phyloP scores from a whole-genome alignment of 495 filamentous ascomycete genomes.

The Staphylotrichum longicolle region DNA sequence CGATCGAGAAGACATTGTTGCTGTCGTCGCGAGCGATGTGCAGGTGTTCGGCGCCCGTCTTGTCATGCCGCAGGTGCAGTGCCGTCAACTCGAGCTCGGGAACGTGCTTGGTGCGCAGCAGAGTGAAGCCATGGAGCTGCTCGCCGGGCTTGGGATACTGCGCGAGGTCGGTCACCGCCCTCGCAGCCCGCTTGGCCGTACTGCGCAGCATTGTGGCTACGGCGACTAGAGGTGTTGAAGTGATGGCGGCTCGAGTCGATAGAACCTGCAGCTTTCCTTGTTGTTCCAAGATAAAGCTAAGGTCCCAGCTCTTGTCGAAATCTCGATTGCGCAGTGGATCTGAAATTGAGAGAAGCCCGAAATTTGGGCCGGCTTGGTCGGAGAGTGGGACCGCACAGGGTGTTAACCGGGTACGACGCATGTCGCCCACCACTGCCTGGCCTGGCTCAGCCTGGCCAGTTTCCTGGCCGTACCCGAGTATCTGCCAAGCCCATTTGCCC shows the following conservation, averaged over 20 bases:
- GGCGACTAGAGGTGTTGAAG: background rate
- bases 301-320: conserved; percentile 1
- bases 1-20: conserved; percentile 99
- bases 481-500: conserved; percentile 3
- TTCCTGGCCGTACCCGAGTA: background rate
- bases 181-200: conserved; percentile 51
- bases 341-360: background rate
- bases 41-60: conserved; percentile 91
- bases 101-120: conserved; percentile 82
- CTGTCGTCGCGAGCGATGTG: conserved; percentile 91
- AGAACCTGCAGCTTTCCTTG: conserved; percentile 6
- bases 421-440: background rate
- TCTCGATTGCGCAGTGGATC: background rate
- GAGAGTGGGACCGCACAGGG: background rate
- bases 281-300: background rate
- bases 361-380: conserved; percentile 5
- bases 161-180: conserved; percentile 66
- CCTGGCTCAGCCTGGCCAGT: too few relatives aligned
- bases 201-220: conserved; percentile 48
- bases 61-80: conserved; percentile 82
- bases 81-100: conserved; percentile 93
- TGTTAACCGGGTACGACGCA: background rate
- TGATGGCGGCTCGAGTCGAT: conserved; percentile 2
- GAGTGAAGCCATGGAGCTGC: conserved; percentile 87
- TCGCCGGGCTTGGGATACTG: conserved; percentile 74